Conservation (phyloP, 179 eudicot genomes). For the Beta macrorhiza region DNA sequence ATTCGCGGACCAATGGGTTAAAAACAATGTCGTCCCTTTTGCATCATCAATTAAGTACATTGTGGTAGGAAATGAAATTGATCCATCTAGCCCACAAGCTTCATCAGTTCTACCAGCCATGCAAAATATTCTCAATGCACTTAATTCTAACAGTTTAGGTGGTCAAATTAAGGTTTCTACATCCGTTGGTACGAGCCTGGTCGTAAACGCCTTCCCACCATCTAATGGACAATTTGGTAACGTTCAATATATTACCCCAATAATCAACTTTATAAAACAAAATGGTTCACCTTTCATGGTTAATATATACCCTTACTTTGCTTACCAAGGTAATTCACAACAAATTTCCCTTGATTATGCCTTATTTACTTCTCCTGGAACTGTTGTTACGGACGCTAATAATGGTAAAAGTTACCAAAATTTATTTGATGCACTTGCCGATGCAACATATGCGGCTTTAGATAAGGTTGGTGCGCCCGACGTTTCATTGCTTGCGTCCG, state of each 20-base stretch:
- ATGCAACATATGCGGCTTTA: constrained; percentile 25
- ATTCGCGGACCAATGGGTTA: constrained; percentile 45
- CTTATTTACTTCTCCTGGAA: constrained; percentile 27
- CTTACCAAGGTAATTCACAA: constrained; percentile 8
- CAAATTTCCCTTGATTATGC: constrained; percentile 32
- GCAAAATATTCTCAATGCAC: constrained; percentile 40
- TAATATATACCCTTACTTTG: constrained; percentile 36
- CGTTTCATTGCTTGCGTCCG: constrained; percentile 22
- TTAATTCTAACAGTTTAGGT: constrained; percentile 25
- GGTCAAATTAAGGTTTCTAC: constrained; percentile 45
- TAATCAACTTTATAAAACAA: constrained; percentile 24
- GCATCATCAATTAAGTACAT: constrained; percentile 42
- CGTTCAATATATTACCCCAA: constrained; percentile 22
- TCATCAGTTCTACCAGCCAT: constrained; percentile 49
- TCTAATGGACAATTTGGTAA: constrained; percentile 18
- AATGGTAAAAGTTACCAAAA: constrained; percentile 31
- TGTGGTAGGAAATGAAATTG: constrained; percentile 60
- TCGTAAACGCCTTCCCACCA: constrained; percentile 31
- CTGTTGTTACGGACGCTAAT: constrained; percentile 27
- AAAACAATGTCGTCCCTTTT: constrained; percentile 33
- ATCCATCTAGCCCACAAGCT: constrained; percentile 27
- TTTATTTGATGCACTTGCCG: constrained; percentile 54
- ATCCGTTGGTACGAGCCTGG: constrained; percentile 9
- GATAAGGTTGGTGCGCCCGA: constrained; percentile 37
- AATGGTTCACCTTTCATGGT: constrained; percentile 29